Evolutionary conservation across 2,329 filamentous ascomycete species (phyloP).

Genomic region (Aspergillus aculeatus): DNA sequence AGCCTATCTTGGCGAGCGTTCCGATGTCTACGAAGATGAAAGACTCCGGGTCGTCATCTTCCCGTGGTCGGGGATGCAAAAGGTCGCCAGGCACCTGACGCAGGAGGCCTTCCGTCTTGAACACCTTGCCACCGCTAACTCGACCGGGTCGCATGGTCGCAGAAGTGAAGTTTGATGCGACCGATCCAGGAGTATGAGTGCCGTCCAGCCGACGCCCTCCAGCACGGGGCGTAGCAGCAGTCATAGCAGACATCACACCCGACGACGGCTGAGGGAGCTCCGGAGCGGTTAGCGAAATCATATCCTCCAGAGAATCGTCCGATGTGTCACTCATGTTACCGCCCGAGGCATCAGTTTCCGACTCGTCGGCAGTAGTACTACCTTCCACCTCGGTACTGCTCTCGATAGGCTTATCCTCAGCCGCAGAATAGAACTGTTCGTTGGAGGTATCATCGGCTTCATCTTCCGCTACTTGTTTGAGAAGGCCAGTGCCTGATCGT

Average conservation of each 20-base stretch:
- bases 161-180: constrained; percentile 84
- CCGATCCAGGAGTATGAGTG: constrained; percentile 77
- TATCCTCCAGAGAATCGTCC: constrained; percentile 87
- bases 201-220: constrained; percentile 70
- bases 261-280: constrained; percentile 73
- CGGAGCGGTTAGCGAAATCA: constrained; percentile 84
- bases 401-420: constrained; percentile 65
- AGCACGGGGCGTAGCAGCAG: constrained; percentile 77
- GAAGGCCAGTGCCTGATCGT: constrained; percentile 50
- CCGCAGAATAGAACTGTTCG: constrained; percentile 89
- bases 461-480: constrained; percentile 60
- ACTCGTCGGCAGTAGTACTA: constrained; percentile 59
- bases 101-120: constrained; percentile 77
- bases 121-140: constrained; percentile 68
- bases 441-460: constrained; percentile 79
- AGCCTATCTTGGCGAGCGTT: constrained; percentile 83
- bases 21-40: constrained; percentile 88
- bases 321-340: constrained; percentile 71
- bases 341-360: constrained; percentile 55
- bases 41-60: constrained; percentile 82
- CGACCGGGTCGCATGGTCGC: constrained; percentile 74
- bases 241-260: constrained; percentile 75
- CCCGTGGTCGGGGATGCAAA: constrained; percentile 77
- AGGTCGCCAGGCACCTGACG: constrained; percentile 71
- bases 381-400: constrained; percentile 50